Evolutionary conservation across 2,329 filamentous ascomycete species (phyloP).

Genomic region (Phialophora macrospora): DNA sequence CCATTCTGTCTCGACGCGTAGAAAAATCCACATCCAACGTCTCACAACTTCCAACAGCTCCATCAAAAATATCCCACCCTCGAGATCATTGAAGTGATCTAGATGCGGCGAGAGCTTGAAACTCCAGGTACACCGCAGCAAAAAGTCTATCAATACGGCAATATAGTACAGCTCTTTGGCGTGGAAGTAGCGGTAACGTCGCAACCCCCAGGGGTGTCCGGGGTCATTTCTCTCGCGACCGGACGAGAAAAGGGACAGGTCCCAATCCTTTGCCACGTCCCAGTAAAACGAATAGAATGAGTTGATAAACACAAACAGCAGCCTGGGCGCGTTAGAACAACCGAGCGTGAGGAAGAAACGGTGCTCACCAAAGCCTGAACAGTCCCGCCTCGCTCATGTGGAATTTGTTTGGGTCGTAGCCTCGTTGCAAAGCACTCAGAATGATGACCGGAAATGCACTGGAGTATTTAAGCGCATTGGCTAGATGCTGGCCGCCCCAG

Average conservation of each 20-base stretch:
- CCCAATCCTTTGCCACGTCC: conserved; percentile 97
- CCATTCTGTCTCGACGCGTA: conserved; percentile 40
- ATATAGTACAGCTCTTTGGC: conserved; percentile 77
- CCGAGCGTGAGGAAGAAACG: not conserved
- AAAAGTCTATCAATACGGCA: conserved; percentile 76
- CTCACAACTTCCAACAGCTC: conserved; percentile 85
- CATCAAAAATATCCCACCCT: conserved; percentile 85
- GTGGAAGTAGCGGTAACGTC: conserved; percentile 74
- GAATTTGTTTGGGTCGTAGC: conserved; percentile 58
- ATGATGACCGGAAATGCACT: conserved; percentile 91
- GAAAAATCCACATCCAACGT: conserved; percentile 75
- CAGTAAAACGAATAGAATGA: conserved; percentile 97
- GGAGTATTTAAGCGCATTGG: conserved; percentile 94
- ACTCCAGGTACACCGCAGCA: conserved; percentile 88
- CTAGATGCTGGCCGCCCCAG: conserved; percentile 84
- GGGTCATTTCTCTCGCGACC: conserved; percentile 62
- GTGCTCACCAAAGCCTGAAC: conserved; percentile 59
- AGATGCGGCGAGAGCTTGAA: conserved; percentile 83
- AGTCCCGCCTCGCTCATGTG: conserved; percentile 61
- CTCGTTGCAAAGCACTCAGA: conserved; percentile 74
- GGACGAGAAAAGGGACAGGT: conserved; percentile 77
- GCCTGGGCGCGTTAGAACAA: conserved; percentile 55
- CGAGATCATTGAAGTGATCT: conserved; percentile 82
- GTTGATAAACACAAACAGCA: conserved; percentile 77
- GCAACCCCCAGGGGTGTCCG: conserved; percentile 76